A percentile compares a stretch with the other conserved stretches of the same genome.
phyloP scores from a whole-genome alignment of 2,329 filamentous ascomycete genomes.

The Sporothrix variecibatus region DNA sequence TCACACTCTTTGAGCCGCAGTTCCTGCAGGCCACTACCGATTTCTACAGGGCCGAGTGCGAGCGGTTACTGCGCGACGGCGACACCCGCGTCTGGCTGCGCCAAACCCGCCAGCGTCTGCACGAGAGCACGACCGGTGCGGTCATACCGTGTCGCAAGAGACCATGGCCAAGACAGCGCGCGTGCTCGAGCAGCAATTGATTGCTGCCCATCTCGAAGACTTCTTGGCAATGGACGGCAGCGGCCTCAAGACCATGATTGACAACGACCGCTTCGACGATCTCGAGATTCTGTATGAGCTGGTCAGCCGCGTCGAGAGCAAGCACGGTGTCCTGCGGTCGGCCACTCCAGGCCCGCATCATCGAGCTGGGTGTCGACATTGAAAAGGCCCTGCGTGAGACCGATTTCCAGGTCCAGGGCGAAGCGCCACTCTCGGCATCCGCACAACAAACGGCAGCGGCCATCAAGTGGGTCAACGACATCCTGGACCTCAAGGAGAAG shows the following conservation, averaged over 20 bases:
- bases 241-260: conserved; percentile 85
- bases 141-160: conserved; percentile 73
- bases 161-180: conserved; percentile 72
- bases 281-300: conserved; percentile 79
- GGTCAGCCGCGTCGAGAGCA: conserved; percentile 73
- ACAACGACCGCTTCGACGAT: conserved; percentile 80
- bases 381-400: conserved; percentile 66
- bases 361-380: conserved; percentile 79
- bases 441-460: conserved; percentile 85
- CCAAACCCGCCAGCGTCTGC: conserved; percentile 71
- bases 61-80: conserved; percentile 70
- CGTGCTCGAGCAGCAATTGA: conserved; percentile 80
- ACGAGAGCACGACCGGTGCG: conserved; percentile 82
- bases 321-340: conserved; percentile 68
- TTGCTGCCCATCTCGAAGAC: conserved; percentile 73
- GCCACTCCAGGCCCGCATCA: conserved; percentile 74
- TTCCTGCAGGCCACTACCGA: conserved; percentile 70
- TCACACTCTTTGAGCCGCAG: conserved; percentile 76
- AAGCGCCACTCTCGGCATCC: conserved; percentile 52
- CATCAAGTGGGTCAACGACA: conserved; percentile 93
- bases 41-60: conserved; percentile 78
- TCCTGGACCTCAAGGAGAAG: conserved; percentile 81
- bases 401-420: conserved; percentile 40
- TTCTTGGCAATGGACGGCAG: conserved; percentile 83
- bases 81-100: conserved; percentile 82